Evolutionary conservation across 2,329 filamentous ascomycete genomes (phyloP).

Genomic region (Penicillium glabrum): DNA sequence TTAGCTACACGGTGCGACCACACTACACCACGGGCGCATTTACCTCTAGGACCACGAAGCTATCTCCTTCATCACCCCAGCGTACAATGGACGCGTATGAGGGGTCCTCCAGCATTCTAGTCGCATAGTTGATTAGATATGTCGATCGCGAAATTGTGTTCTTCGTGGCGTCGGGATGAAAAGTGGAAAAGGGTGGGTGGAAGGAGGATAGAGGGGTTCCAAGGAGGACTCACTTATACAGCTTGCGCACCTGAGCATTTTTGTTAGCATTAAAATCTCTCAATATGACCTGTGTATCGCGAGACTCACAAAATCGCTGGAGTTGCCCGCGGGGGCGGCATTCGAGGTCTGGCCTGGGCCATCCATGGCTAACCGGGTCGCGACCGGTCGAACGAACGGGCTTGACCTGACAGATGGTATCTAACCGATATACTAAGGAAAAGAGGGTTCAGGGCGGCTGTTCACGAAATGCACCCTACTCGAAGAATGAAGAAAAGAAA

Average conservation of each 20-base stretch:
- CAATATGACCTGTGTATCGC: slow-evolving; percentile 13
- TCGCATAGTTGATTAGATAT: slow-evolving; percentile 12
- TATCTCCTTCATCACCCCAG: slow-evolving; percentile 93
- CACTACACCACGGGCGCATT: slow-evolving; percentile 16
- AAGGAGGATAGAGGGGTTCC: slow-evolving; percentile 4
- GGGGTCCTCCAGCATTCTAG: slow-evolving; percentile 93
- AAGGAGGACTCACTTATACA: slow-evolving; percentile 77
- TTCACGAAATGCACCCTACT: neutral
- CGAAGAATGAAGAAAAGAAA: slow-evolving; percentile 7
- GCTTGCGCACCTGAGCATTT: slow-evolving; percentile 78
- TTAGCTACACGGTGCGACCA: slow-evolving; percentile 8
- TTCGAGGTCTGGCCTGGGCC: slow-evolving; percentile 40
- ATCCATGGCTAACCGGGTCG: slow-evolving; percentile 45
- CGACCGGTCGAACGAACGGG: slow-evolving; percentile 31
- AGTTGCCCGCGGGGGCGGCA: slow-evolving; percentile 67
- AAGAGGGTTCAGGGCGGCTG: slow-evolving; percentile 6
- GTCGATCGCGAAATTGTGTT: slow-evolving; percentile 4
- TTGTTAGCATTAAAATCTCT: slow-evolving; percentile 19
- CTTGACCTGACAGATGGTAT: neutral
- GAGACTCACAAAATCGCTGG: slow-evolving; percentile 87
- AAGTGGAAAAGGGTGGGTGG: neutral
- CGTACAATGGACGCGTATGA: slow-evolving; percentile 88
- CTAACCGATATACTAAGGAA: neutral
- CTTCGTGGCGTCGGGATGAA: neutral
- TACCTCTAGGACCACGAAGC: slow-evolving; percentile 97